phyloP scores from a whole-genome alignment of 2,329 filamentous ascomycete species.

The Pseudopithomyces maydicus region DNA sequence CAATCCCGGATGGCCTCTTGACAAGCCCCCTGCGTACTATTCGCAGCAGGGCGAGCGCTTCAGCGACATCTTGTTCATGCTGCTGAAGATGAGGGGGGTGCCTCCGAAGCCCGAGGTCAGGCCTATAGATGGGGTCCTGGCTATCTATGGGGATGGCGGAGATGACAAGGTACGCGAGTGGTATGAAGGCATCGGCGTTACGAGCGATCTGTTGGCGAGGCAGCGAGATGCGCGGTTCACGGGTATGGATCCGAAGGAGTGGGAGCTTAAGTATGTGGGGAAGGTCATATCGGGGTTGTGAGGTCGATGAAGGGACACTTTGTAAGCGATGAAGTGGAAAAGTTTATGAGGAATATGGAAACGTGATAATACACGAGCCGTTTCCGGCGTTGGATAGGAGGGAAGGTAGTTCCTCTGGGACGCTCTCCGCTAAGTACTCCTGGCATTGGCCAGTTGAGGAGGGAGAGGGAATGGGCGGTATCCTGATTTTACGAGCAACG shows the following conservation, averaged over 20 bases:
- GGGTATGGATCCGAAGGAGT: conserved; percentile 39
- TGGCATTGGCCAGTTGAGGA: background rate
- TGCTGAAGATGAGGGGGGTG: conserved; percentile 62
- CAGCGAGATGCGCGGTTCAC: conserved; percentile 33
- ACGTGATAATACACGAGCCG: background rate
- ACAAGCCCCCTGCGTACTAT: conserved; percentile 57
- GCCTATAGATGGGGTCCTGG: conserved; percentile 41
- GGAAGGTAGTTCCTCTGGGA: background rate
- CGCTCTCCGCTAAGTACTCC: background rate
- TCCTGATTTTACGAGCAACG: conserved; percentile 2
- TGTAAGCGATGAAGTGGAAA: background rate
- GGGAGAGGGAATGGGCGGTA: background rate
- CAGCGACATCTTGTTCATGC: conserved; percentile 61
- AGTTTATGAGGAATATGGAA: too few relatives aligned
- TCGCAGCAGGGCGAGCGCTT: conserved; percentile 63
- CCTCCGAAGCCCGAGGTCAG: conserved; percentile 46
- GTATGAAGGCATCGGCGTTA: conserved; percentile 43
- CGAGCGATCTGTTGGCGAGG: conserved; percentile 31
- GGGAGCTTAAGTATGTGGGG: conserved; percentile 44
- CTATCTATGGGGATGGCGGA: conserved; percentile 37
- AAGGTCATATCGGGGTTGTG: conserved; percentile 36
- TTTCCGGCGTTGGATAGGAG: too few relatives aligned
- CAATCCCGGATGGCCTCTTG: conserved; percentile 57
- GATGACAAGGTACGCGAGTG: conserved; percentile 41
- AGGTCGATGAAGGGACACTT: background rate